Conservation (phyloP, 257 asterid genomes). For the Knoxia roxburghii region DNA sequence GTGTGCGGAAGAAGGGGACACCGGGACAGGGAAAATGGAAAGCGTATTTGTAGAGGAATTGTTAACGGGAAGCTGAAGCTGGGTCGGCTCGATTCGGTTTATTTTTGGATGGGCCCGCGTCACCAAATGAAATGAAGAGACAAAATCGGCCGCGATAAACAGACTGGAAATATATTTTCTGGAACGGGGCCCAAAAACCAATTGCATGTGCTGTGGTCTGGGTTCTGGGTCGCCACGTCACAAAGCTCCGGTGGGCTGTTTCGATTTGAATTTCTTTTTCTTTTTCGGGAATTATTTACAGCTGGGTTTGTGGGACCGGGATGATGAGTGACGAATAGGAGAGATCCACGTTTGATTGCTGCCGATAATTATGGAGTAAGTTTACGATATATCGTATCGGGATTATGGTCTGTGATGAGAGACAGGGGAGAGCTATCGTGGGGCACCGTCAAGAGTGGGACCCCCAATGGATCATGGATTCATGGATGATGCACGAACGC, state of each 20-base stretch:
- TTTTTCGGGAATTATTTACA: constrained; percentile 24
- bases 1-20: not conserved
- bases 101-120: constrained; percentile 32
- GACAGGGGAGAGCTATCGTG: not conserved
- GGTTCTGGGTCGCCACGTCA: constrained; percentile 41
- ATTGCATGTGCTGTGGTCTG: constrained; percentile 39
- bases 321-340: not conserved
- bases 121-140: not conserved
- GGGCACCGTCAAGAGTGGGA: constrained; percentile 25
- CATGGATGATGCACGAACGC: too few species aligned
- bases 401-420: too few species aligned
- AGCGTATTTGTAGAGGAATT: constrained; percentile 24
- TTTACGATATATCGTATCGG: not conserved
- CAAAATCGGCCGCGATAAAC: constrained; percentile 28
- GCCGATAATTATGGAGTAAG: constrained; percentile 30
- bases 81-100: constrained; percentile 5
- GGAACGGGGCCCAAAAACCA: constrained; percentile 26
- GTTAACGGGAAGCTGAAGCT: constrained; percentile 10
- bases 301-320: constrained; percentile 36
- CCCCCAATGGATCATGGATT: too few species aligned
- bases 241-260: not conserved
- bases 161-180: constrained; percentile 42
- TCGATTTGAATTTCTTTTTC: not conserved
- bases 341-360: constrained; percentile 13
- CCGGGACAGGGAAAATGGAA: not conserved